These are phyloP conservation scores for Allodekkera sacchari DNA, from an alignment of 805 yeast species.

Conservation along the genomic window DNA sequence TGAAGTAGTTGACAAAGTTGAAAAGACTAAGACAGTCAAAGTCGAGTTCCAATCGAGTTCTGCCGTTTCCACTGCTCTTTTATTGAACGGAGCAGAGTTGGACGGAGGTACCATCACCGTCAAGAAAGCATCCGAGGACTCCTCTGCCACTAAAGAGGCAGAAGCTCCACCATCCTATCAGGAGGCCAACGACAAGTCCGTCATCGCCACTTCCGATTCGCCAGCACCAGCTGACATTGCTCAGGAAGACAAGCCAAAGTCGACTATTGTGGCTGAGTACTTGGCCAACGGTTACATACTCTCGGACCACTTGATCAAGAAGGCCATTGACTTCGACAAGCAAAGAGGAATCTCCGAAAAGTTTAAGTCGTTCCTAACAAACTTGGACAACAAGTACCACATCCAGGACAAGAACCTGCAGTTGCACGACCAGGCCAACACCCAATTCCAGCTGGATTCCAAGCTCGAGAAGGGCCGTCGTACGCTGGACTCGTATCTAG, in stretches of 20 bases:
- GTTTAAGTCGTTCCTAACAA: constrained; percentile 47
- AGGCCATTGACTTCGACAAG: constrained; percentile 56
- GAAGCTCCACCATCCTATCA: constrained; percentile 6
- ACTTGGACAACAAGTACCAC: constrained; percentile 55
- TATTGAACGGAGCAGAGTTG: constrained; percentile 67
- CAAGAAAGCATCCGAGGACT: too few relatives aligned
- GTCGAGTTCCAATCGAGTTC: constrained; percentile 47
- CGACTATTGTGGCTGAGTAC: constrained; percentile 68
- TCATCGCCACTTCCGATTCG: constrained; percentile 10
- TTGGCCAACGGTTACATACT: constrained; percentile 65
- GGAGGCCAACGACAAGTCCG: too few relatives aligned
- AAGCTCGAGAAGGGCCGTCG: constrained; percentile 29
- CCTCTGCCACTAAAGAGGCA: constrained; percentile 24
- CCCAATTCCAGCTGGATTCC: constrained; percentile 32
- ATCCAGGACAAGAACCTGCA: constrained; percentile 42
- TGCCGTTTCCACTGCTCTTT: constrained; percentile 64
- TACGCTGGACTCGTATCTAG: constrained; percentile 36
- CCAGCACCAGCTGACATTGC: constrained; percentile 35
- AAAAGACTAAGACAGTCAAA: constrained; percentile 30
- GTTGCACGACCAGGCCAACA: constrained; percentile 26
- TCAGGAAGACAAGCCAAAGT: constrained; percentile 74
- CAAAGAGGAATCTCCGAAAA: constrained; percentile 50
- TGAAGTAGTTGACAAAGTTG: constrained; percentile 23
- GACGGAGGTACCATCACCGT: constrained; percentile 50
- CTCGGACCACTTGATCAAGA: constrained; percentile 51